Evolutionary conservation across 495 filamentous ascomycete genomes (phyloP).

Genomic region (Massariosphaeria phaeospora): DNA sequence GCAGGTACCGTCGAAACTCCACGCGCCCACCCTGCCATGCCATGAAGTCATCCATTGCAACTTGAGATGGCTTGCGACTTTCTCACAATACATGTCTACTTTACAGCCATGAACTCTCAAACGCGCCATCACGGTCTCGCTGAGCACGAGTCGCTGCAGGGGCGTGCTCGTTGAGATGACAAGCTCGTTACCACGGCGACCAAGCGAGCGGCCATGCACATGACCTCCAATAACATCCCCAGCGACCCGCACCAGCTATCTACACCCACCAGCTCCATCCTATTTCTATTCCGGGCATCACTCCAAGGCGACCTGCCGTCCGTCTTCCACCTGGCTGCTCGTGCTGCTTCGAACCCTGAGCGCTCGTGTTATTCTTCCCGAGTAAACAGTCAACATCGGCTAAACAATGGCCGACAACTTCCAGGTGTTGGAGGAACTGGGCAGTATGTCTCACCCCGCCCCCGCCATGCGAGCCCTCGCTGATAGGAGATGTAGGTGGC

Average conservation of each 20-base stretch:
- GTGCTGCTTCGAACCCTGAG: conserved; percentile 1
- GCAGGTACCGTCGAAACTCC: conserved; percentile 11
- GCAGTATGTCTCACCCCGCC: conserved; percentile 54
- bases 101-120: no score
- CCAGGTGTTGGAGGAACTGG: conserved; percentile 86
- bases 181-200: conserved; percentile 8
- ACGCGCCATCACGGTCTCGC: not conserved
- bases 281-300: conserved; percentile 5
- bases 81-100: no score
- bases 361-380: conserved; percentile 14
- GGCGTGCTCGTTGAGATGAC: conserved; percentile 6
- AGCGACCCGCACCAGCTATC: not conserved
- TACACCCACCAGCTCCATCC: not conserved
- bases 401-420: conserved; percentile 68
- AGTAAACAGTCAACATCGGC: conserved; percentile 6
- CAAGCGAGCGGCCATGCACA: not conserved
- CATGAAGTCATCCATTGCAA: no score
- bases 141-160: conserved; percentile 4
- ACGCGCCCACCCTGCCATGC: not conserved
- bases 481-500: conserved; percentile 53
- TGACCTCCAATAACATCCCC: not conserved
- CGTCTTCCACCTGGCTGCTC: conserved; percentile 19
- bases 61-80: no score
- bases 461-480: not conserved
- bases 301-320: conserved; percentile 21